Evolutionary conservation across 768 basidiomycete species (phyloP).

Genomic region (Kwoniella pini): DNA sequence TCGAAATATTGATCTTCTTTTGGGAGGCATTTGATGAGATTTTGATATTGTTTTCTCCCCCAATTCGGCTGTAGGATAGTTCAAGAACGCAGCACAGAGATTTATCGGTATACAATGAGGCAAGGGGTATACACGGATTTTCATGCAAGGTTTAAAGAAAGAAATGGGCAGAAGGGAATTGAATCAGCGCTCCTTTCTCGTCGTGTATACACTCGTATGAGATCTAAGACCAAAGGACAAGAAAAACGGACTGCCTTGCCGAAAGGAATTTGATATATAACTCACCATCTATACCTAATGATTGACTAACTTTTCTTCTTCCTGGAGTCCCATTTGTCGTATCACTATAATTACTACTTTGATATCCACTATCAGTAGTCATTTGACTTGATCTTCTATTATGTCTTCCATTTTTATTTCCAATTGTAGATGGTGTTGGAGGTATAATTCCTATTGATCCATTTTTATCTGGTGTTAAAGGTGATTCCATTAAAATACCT

Average conservation of each 20-base stretch:
- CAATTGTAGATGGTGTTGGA: slow-evolving; percentile 26
- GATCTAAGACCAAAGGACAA: not conserved
- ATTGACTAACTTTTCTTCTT: slow-evolving; percentile 18
- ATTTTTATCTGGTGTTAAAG: slow-evolving; percentile 7
- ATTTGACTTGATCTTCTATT: slow-evolving; percentile 10
- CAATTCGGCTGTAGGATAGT: slow-evolving; percentile 15
- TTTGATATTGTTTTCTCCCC: slow-evolving; percentile 16
- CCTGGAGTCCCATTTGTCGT: not conserved
- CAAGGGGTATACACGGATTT: too few relatives aligned
- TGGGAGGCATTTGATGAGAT: slow-evolving; percentile 50
- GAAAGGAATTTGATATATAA: not conserved
- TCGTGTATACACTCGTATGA: not conserved
- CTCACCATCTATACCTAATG: slow-evolving; percentile 30
- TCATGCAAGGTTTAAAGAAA: too few relatives aligned
- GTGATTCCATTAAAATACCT: slow-evolving; percentile 5
- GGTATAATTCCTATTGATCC: slow-evolving; percentile 27
- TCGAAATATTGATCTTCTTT: slow-evolving; percentile 81
- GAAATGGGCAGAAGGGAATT: too few relatives aligned
- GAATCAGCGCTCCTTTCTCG: slow-evolving; percentile 1
- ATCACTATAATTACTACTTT: slow-evolving; percentile 5
- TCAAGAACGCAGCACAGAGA: too few relatives aligned
- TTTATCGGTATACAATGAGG: too few relatives aligned
- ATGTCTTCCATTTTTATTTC: slow-evolving; percentile 6
- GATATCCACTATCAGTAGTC: slow-evolving; percentile 9
- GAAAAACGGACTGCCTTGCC: not conserved